Base-by-base conservation (phyloP, 2,329 filamentous ascomycete species). In the Rhexocercosporidium sp. region DNA sequence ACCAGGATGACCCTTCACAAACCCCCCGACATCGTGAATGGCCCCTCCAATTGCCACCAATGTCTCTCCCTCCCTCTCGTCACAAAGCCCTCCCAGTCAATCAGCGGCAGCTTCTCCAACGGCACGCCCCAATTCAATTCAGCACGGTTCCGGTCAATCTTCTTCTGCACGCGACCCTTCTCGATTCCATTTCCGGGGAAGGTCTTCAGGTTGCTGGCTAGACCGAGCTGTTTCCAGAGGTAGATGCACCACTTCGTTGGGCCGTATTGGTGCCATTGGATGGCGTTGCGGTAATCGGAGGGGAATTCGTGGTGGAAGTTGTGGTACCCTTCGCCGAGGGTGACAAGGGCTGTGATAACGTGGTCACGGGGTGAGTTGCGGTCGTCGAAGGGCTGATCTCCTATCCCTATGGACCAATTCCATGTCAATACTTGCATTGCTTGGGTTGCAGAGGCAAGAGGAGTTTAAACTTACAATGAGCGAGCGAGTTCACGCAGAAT, bases 241-340 rank as follows among this genome's bases (percentile, higher is more conserved):
- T 88, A 92, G 83, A 96, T 96, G 78, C 82, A 85, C 92, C 92
- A 94, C 84, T 96, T 96, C 79, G 92, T 96, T 44, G 92, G 92
- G 79, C 96, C 92, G 76, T 95, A 96, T 81, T 95, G 92, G 82
- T 88, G 90, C 92, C 92, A 96, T 81, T 92, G 84, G 73, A 95
- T 94, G 69, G 92, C 92, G 79, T 96, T 96, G 78, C 92, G 91
- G 87, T 95, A 96, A 81, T 96, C 92, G n/a, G 92, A 94, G 62
- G 92, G 92, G 82, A 96, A 96, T 80, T 96, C 92, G 84, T 96
- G 92, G 83, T 96, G 92, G 86, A 96, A 96, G 85, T 95, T 96
- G 86, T 95, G 92, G 83, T 96, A 96, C 22, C 92, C 92, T 82
- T 93, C 92, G 44, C 92, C 92, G 27, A 96, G 90, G 44, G 92